Percentiles rank a stretch among this genome's conserved stretches.
Evolutionary conservation across 805 yeast species (phyloP).

Genomic region (Candida loeiensis): DNA sequence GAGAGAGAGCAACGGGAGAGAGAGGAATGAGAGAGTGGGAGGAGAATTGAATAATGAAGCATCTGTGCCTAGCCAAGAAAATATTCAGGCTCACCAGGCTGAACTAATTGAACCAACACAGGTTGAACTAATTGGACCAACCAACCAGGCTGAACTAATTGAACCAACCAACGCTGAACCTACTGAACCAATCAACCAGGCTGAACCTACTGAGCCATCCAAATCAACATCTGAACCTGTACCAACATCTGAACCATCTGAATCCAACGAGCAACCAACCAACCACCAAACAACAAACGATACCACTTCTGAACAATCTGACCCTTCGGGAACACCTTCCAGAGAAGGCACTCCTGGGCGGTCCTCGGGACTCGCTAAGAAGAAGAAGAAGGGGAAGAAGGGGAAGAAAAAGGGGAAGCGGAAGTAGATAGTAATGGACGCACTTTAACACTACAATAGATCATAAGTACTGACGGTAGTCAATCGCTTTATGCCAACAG

Average conservation of each 20-base stretch:
- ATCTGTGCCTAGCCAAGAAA: not conserved
- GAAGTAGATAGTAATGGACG: not conserved
- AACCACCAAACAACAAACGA: not conserved
- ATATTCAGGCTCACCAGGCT: not conserved
- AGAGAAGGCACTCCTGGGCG: slow-evolving; percentile 1
- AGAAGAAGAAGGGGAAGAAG: slow-evolving; percentile 8
- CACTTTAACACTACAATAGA: too few relatives aligned
- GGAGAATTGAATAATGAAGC: not conserved
- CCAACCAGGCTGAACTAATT: not conserved
- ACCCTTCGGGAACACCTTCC: slow-evolving; percentile 4
- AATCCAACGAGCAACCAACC: not conserved
- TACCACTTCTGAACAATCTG: not conserved
- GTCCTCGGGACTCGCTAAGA: slow-evolving; percentile 5
- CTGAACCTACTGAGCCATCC: not conserved
- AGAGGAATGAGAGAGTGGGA: not conserved
- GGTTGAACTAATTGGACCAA: not conserved
- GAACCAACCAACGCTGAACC: not conserved
- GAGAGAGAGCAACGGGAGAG: too few relatives aligned
- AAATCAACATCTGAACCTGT: slow-evolving; percentile 3
- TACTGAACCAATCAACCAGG: slow-evolving; percentile 1
- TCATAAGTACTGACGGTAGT: not conserved
- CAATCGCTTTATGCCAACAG: too few relatives aligned
- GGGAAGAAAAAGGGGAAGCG: slow-evolving; percentile 5
- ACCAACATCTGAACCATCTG: not conserved
- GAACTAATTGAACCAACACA: not conserved